These are phyloP conservation scores for Kodamaea kaohsiungensis DNA, from an alignment of 805 yeast species.

Conservation along the genomic window DNA sequence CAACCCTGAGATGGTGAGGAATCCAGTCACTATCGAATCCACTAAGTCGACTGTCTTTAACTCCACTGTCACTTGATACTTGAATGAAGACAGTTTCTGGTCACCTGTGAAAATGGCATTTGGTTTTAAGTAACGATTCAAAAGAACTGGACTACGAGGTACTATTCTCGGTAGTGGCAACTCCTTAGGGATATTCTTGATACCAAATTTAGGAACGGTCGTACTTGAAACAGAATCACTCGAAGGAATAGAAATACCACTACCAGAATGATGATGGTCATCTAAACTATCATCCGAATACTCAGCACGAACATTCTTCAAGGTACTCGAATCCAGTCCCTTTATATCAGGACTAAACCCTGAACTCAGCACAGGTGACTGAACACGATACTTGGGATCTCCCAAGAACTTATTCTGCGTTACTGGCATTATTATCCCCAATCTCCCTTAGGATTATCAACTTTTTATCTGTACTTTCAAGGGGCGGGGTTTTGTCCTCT, in stretches of 20 bases:
- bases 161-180: slow-evolving; percentile 1
- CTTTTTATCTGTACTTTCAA: background rate
- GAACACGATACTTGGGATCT: slow-evolving; percentile 7
- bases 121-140: slow-evolving; percentile 53
- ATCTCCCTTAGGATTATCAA: background rate
- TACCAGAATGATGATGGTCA: background rate
- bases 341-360: slow-evolving; percentile 1
- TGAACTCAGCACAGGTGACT: background rate
- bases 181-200: slow-evolving; percentile 3
- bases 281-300: slow-evolving; percentile 2
- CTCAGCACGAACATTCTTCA: background rate
- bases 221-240: background rate
- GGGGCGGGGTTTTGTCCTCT: background rate
- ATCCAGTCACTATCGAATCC: slow-evolving; percentile 51
- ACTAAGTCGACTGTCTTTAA: slow-evolving; percentile 66
- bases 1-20: slow-evolving; percentile 63
- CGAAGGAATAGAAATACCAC: background rate
- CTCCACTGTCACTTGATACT: slow-evolving; percentile 69
- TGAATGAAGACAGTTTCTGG: slow-evolving; percentile 66
- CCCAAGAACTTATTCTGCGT: slow-evolving; percentile 5
- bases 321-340: background rate
- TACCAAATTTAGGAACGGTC: background rate
- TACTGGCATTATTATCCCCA: slow-evolving; percentile 10
- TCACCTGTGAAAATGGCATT: slow-evolving; percentile 65
- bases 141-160: slow-evolving; percentile 25